phyloP scores from a whole-genome alignment of 352 stramenopile genomes.

The Globisporangium abappressorium region DNA sequence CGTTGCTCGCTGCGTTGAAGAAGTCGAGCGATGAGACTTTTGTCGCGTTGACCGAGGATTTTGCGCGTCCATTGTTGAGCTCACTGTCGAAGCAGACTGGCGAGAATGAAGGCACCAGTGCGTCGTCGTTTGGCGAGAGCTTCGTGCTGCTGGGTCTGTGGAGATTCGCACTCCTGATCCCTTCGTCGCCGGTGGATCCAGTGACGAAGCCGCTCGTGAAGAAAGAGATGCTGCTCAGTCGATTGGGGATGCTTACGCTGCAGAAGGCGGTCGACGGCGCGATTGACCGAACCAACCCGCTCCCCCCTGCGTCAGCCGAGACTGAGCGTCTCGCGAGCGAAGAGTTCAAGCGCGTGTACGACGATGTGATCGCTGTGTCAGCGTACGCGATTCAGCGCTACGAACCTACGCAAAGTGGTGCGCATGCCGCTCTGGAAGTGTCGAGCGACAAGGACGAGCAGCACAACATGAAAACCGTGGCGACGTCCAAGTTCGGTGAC shows the following conservation, averaged over 20 bases:
- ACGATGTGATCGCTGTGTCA: conserved; percentile 19
- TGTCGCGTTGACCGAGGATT: conserved; percentile 10
- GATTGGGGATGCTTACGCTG: conserved; percentile 72
- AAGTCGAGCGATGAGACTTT: conserved; percentile 19
- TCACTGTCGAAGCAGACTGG: conserved; percentile 1
- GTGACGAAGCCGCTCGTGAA: conserved; percentile 93
- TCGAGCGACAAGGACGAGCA: conserved; percentile 14
- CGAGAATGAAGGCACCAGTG: neutral
- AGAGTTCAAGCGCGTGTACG: conserved; percentile 18
- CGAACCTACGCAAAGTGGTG: conserved; percentile 18
- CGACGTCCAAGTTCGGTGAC: conserved; percentile 56
- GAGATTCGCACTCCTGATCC: conserved; percentile 91
- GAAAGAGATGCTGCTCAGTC: conserved; percentile 89
- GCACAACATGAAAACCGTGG: conserved; percentile 26
- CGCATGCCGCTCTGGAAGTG: conserved; percentile 12
- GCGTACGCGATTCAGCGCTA: conserved; percentile 52
- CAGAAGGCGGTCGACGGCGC: conserved; percentile 56
- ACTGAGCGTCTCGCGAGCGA: conserved; percentile 32
- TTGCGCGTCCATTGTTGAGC: conserved; percentile 13
- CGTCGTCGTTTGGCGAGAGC: conserved; percentile 48
- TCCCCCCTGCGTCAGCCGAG: conserved; percentile 24
- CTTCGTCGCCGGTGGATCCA: conserved; percentile 95
- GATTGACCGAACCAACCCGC: conserved; percentile 53
- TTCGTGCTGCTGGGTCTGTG: conserved; percentile 92
- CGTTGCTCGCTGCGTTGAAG: conserved; percentile 15